A percentile compares a stretch with the other conserved stretches of the same genome.
Evolutionary conservation across 495 filamentous ascomycete species (phyloP).

Genomic region (Durotheca rogersii): DNA sequence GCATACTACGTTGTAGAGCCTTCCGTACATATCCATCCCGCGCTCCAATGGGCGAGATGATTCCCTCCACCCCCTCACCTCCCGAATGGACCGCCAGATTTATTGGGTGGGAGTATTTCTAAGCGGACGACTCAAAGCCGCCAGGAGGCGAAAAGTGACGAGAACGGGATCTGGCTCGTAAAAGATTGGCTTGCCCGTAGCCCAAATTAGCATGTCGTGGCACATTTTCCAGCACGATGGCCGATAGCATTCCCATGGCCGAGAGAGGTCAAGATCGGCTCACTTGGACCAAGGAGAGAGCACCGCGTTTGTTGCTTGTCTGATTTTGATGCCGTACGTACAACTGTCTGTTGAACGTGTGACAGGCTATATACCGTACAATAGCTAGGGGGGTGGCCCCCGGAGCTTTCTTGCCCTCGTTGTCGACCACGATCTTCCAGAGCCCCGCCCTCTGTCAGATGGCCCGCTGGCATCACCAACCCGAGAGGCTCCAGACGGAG

Average conservation of each 20-base stretch:
- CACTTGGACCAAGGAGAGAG: slow-evolving; percentile 26
- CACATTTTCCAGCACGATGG: slow-evolving; percentile 28
- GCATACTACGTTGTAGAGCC: slow-evolving; percentile 31
- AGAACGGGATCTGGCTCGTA: slow-evolving; percentile 23
- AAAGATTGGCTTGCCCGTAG: slow-evolving; percentile 23
- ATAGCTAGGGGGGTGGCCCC: slow-evolving; percentile 19
- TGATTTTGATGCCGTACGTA: slow-evolving; percentile 23
- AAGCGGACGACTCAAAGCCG: slow-evolving; percentile 25
- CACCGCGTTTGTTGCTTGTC: slow-evolving; percentile 30
- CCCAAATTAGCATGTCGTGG: slow-evolving; percentile 25
- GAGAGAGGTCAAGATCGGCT: slow-evolving; percentile 30
- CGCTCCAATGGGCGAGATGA: slow-evolving; percentile 26
- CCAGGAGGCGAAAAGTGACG: slow-evolving; percentile 14
- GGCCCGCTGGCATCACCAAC: slow-evolving; percentile 17
- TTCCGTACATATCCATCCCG: slow-evolving; percentile 26
- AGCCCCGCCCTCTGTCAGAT: slow-evolving; percentile 18
- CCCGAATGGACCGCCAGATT: slow-evolving; percentile 10
- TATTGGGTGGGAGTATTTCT: slow-evolving; percentile 23
- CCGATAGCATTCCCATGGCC: slow-evolving; percentile 21
- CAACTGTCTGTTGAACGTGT: slow-evolving; percentile 14
- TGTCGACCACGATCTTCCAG: slow-evolving; percentile 13
- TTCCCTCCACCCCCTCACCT: too few relatives aligned
- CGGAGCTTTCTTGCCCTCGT: slow-evolving; percentile 4
- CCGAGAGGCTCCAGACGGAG: slow-evolving; percentile 5
- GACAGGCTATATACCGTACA: slow-evolving; percentile 19